Base-by-base conservation (phyloP, 192 early-diverging fungal genomes). In the Linnemannia hyalina region DNA sequence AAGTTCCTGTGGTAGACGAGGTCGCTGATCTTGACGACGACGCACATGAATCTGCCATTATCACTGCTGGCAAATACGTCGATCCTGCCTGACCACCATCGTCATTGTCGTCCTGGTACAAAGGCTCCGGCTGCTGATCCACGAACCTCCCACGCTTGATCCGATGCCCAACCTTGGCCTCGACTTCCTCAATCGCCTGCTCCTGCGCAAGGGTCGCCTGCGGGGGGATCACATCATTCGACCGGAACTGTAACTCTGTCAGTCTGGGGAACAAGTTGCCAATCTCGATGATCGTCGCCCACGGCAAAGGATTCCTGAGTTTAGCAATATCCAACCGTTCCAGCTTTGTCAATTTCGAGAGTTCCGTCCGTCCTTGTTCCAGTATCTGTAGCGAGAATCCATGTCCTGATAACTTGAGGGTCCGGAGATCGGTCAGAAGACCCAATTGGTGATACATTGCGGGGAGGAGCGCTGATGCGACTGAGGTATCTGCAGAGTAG, bases 211-310 rank as follows among this genome's bases (percentile, higher is more conserved):
- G 18, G 5, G 32, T 42, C 38, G 82, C 55, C 9, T 57, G 13
- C n/a, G 76, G 82, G 36, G 78, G 84, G n/a, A 86, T 73, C 8
- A 86, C 71, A 75, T 81, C 80, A 38, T 52, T 78, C 35, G 52
- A 74, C 42, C 80, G 68, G 69, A 86, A 86, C 20, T 78, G 38
- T 15, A 86, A 49, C 47, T 86, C 75, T 42, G 29, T 75, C 42
- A 86, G 22, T 10, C 41, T 74, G 4, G 84, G 84, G 38, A 86
- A 86, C 10, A 86, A 40, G 36, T 86, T 86, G 0, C 84, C 84
- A 47, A 86, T 75, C 63, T 47, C 71, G 16, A 86, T 54, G 11
- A 86, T 73, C 29, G 74, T 79, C 75, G 68, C 40, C 84, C 84
- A 86, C 0, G 70, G 71, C 11, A 86, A 23, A 0, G 72, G 63